Evolutionary conservation across 2,329 filamentous ascomycete genomes (phyloP).

Genomic region (Lachnellula cervina): DNA sequence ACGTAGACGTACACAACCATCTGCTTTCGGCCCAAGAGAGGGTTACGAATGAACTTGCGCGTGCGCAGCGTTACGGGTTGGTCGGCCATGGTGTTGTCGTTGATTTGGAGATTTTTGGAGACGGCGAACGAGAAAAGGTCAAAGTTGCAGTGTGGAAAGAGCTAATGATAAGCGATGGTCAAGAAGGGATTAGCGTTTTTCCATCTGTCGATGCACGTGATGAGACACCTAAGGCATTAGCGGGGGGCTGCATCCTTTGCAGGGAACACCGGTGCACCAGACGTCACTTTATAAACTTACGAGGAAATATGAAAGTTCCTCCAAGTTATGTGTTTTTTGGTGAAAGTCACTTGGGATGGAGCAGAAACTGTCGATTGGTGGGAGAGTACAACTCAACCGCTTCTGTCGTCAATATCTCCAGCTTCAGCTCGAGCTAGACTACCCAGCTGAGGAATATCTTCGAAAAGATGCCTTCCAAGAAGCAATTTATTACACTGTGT

Average conservation of each 20-base stretch:
- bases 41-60: constrained; percentile 99
- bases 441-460: constrained; percentile 56
- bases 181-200: too few relatives aligned
- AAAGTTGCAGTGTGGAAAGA: neutral
- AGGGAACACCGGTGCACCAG: too few relatives aligned
- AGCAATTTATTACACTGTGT: constrained; percentile 61
- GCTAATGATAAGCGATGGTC: neutral
- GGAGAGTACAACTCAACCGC: constrained; percentile 38
- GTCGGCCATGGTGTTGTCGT: constrained; percentile 65
- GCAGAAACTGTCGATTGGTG: constrained; percentile 22
- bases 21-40: constrained; percentile 97
- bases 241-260: too few relatives aligned
- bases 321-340: constrained; percentile 15
- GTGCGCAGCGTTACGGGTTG: constrained; percentile 81
- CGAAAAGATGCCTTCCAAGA: constrained; percentile 59
- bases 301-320: neutral
- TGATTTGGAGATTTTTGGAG: constrained; percentile 18
- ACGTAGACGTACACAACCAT: constrained; percentile 89
- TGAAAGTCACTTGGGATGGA: constrained; percentile 21
- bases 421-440: constrained; percentile 59
- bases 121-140: constrained; percentile 5
- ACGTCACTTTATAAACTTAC: too few relatives aligned
- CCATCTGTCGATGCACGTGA: too few relatives aligned
- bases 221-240: too few relatives aligned
- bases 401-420: constrained; percentile 78